phyloP scores from a whole-genome alignment of 257 asterid genomes.

The Salvia hispanica region DNA sequence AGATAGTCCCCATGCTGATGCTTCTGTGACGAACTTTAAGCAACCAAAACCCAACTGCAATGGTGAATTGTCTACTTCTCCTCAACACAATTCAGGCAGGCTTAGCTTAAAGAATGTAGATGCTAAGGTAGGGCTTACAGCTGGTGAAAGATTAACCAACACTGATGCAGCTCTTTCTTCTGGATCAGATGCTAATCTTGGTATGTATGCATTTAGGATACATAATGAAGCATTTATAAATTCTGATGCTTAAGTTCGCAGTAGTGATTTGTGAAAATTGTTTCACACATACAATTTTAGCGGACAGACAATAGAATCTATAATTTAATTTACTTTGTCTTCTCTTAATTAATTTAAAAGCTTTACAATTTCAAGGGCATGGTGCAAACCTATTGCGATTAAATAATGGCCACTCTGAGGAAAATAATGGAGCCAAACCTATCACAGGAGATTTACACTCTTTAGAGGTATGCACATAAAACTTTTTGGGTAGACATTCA shows the following conservation, averaged over 20 bases:
- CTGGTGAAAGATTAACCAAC: constrained; percentile 51
- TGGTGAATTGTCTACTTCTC: constrained; percentile 58
- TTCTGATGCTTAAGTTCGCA: background rate
- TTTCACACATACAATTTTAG: constrained; percentile 9
- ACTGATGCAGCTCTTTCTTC: constrained; percentile 47
- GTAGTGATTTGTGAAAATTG: constrained; percentile 14
- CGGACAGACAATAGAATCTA: constrained; percentile 13
- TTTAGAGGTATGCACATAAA: constrained; percentile 54
- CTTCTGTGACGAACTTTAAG: constrained; percentile 40
- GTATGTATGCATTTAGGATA: constrained; percentile 45
- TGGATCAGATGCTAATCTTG: constrained; percentile 62
- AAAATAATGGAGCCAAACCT: constrained; percentile 51
- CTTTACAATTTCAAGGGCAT: constrained; percentile 46
- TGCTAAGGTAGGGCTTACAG: constrained; percentile 48
- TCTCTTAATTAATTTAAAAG: constrained; percentile 7
- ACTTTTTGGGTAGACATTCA: constrained; percentile 20
- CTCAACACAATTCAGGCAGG: constrained; percentile 45
- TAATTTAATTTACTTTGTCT: constrained; percentile 18
- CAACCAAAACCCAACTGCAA: constrained; percentile 53
- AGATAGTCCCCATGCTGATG: constrained; percentile 57
- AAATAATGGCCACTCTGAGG: constrained; percentile 51
- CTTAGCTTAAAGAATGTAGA: constrained; percentile 45
- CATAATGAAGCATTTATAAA: constrained; percentile 11
- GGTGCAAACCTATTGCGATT: constrained; percentile 47
- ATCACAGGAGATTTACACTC: constrained; percentile 46